Percentiles rank a stretch among this genome's conserved stretches.
Evolutionary conservation across 306 rosid genomes (phyloP).

Genomic region (Lathyrus sativus): DNA sequence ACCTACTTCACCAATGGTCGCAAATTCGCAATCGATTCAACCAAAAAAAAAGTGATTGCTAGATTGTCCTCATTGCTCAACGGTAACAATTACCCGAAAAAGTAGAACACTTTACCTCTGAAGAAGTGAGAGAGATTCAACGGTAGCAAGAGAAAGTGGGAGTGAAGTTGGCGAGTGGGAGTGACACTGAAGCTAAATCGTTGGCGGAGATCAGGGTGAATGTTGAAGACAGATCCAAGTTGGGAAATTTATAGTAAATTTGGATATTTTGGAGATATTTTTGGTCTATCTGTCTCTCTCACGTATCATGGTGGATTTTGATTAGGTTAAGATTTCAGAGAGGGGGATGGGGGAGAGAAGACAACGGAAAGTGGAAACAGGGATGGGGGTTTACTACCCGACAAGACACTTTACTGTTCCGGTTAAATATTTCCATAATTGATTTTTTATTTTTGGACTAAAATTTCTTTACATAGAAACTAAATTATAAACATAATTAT

Average conservation of each 20-base stretch:
- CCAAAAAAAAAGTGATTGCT: neutral
- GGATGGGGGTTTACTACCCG: constrained; percentile 8
- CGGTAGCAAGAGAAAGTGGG: neutral
- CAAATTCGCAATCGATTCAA: neutral
- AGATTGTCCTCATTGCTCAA: constrained; percentile 11
- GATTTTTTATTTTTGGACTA: neutral
- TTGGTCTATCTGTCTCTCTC: neutral
- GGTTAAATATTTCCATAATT: constrained; percentile 7
- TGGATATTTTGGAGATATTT: constrained; percentile 1
- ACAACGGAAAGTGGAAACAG: constrained; percentile 13
- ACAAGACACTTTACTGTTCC: constrained; percentile 24
- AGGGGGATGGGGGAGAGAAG: neutral
- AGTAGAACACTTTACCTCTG: neutral
- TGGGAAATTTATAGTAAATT: neutral
- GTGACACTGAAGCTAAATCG: neutral
- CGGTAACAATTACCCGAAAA: neutral
- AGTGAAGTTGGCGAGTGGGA: neutral
- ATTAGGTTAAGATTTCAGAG: constrained; percentile 40
- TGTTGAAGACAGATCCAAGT: constrained; percentile 36
- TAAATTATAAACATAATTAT: too few relatives aligned
- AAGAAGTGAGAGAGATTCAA: constrained; percentile 1
- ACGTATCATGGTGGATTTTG: constrained; percentile 27
- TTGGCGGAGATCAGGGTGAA: constrained; percentile 32
- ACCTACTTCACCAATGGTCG: neutral
- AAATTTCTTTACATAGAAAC: constrained; percentile 1